A percentile compares a stretch with the other conserved stretches of the same genome.
phyloP scores from a whole-genome alignment of 2,329 filamentous ascomycete genomes.

The Xylaria sp. region DNA sequence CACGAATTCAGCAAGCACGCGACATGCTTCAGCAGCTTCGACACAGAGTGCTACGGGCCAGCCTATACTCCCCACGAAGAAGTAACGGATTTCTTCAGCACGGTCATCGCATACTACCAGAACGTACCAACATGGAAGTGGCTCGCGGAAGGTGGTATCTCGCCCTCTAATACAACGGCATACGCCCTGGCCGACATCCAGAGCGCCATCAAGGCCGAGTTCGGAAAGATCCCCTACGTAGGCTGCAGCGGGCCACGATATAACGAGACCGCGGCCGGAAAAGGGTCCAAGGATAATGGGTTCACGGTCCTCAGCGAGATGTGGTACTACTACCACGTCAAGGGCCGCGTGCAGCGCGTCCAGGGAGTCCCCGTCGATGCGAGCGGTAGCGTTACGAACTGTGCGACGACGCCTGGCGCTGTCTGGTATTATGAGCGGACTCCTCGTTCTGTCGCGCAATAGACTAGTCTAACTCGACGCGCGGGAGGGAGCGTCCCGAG shows the following conservation, averaged over 20 bases:
- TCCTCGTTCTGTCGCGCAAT: slow-evolving; percentile 49
- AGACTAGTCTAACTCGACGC: not conserved
- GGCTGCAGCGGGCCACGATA: slow-evolving; percentile 69
- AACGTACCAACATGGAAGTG: slow-evolving; percentile 68
- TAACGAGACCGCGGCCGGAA: slow-evolving; percentile 68
- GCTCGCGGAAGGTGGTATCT: slow-evolving; percentile 64
- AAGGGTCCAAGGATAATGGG: slow-evolving; percentile 64
- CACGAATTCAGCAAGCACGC: slow-evolving; percentile 76
- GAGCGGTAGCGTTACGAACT: slow-evolving; percentile 61
- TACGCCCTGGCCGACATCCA: slow-evolving; percentile 66
- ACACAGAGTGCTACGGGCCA: slow-evolving; percentile 71
- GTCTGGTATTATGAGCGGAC: slow-evolving; percentile 65
- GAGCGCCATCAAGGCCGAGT: slow-evolving; percentile 58
- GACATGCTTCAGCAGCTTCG: slow-evolving; percentile 74
- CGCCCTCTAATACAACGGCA: slow-evolving; percentile 66
- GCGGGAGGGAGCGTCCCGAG: not conserved
- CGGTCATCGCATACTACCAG: slow-evolving; percentile 66
- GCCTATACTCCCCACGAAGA: slow-evolving; percentile 65
- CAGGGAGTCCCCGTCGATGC: slow-evolving; percentile 56
- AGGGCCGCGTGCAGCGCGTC: slow-evolving; percentile 64
- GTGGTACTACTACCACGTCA: slow-evolving; percentile 73
- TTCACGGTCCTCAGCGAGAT: slow-evolving; percentile 68
- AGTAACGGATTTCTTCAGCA: slow-evolving; percentile 71
- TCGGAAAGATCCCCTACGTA: slow-evolving; percentile 67
- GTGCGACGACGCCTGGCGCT: slow-evolving; percentile 63